A percentile compares a stretch with the other conserved stretches of the same genome.
phyloP scores from a whole-genome alignment of 306 rosid species.

The Leucaena leucocephala region DNA sequence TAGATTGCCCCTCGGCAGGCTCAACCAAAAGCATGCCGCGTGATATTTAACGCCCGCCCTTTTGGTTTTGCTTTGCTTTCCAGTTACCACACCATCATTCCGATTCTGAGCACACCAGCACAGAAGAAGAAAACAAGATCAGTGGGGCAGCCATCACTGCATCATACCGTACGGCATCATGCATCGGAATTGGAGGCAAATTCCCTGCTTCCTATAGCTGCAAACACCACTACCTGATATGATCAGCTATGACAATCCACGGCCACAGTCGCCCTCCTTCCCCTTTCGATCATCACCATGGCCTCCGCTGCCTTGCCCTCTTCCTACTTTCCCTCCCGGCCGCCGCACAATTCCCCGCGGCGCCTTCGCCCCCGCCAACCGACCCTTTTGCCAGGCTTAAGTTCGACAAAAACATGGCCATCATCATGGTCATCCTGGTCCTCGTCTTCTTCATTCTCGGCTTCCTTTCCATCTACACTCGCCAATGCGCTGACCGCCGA shows the following conservation, averaged over 20 bases:
- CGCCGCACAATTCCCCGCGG: conserved; percentile 34
- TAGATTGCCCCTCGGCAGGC: background rate
- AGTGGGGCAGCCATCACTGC: background rate
- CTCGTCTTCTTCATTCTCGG: conserved; percentile 54
- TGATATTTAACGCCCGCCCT: background rate
- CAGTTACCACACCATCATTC: conserved; percentile 17
- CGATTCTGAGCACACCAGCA: background rate
- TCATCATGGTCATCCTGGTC: conserved; percentile 48
- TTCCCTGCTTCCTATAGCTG: conserved; percentile 1
- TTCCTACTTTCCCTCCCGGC: conserved; percentile 20
- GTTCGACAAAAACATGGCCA: conserved; percentile 44
- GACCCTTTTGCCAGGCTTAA: background rate
- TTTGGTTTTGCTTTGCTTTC: conserved; percentile 8
- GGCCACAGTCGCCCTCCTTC: background rate
- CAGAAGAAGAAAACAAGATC: background rate
- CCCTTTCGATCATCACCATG: background rate
- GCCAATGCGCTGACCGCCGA: conserved; percentile 52
- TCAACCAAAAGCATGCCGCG: background rate
- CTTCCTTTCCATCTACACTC: conserved; percentile 65
- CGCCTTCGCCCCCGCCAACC: background rate
- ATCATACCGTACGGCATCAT: background rate
- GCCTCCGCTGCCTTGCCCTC: background rate
- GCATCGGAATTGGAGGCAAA: background rate
- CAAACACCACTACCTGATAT: background rate
- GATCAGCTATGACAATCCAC: conserved; percentile 27